A percentile compares a stretch with the other conserved stretches of the same genome.
phyloP scores from a whole-genome alignment of 2,329 filamentous ascomycete species.

The Penicillium polonicum region DNA sequence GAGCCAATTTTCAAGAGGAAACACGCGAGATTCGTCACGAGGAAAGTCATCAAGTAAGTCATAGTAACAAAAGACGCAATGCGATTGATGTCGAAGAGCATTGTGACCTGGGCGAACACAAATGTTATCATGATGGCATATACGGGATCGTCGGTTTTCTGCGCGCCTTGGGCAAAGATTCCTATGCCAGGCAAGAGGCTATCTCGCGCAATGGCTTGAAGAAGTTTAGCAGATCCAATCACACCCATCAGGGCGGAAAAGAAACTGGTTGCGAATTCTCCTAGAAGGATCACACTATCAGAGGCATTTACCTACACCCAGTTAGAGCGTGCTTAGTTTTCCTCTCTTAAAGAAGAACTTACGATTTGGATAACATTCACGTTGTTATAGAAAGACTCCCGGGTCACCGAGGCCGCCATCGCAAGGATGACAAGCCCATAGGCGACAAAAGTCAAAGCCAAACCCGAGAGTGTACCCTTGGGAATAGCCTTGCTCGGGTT shows the following conservation, averaged over 20 bases:
- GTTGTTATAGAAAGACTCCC: slow-evolving; percentile 70
- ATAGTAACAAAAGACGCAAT: slow-evolving; percentile 89
- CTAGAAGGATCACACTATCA: slow-evolving; percentile 68
- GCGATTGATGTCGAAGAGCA: slow-evolving; percentile 80
- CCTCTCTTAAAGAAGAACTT: slow-evolving; percentile 24
- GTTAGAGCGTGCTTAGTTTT: slow-evolving; percentile 8
- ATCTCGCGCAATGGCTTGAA: slow-evolving; percentile 80
- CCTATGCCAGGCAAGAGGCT: slow-evolving; percentile 73
- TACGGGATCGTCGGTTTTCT: slow-evolving; percentile 70
- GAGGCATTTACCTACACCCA: slow-evolving; percentile 67
- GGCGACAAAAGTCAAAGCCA: slow-evolving; percentile 70
- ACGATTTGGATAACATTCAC: slow-evolving; percentile 75
- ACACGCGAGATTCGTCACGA: slow-evolving; percentile 83
- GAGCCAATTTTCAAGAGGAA: slow-evolving; percentile 84
- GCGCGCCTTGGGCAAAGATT: slow-evolving; percentile 71
- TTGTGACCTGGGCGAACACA: slow-evolving; percentile 70
- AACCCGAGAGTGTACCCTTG: slow-evolving; percentile 75
- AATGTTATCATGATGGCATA: slow-evolving; percentile 76
- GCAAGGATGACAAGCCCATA: slow-evolving; percentile 76
- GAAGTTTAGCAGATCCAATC: slow-evolving; percentile 77
- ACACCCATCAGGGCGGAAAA: slow-evolving; percentile 88
- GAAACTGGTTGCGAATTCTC: slow-evolving; percentile 77
- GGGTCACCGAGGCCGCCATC: slow-evolving; percentile 73
- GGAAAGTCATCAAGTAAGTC: slow-evolving; percentile 89
- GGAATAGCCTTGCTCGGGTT: slow-evolving; percentile 83